Evolutionary conservation across 176 grass and related monocot genomes (phyloP).

Genomic region (maize (Zea mays)): DNA sequence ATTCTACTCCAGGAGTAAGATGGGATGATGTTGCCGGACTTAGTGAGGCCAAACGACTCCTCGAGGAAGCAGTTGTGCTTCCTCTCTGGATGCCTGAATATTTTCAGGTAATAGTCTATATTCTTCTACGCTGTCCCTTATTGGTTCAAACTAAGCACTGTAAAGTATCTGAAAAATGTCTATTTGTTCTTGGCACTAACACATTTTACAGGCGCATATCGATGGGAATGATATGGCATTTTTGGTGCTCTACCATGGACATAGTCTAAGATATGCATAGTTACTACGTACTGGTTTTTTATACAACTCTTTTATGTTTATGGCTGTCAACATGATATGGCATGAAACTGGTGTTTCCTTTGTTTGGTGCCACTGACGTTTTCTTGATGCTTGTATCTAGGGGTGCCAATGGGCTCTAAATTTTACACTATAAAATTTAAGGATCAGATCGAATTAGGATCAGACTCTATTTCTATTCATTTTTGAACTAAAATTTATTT

Average conservation of each 20-base stretch:
- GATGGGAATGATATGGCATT: conserved; percentile 13
- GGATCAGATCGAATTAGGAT: too few relatives aligned
- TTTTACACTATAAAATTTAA: too few relatives aligned
- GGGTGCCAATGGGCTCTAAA: too few relatives aligned
- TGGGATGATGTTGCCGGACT: conserved; percentile 97
- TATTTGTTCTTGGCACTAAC: conserved; percentile 6
- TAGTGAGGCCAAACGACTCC: conserved; percentile 83
- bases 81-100: conserved; percentile 88
- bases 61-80: conserved; percentile 87
- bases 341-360: conserved; percentile 20
- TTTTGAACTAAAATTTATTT: too few relatives aligned
- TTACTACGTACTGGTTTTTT: neutral
- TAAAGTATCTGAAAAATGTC: conserved; percentile 3
- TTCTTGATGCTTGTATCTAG: neutral
- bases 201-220: neutral
- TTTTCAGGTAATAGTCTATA: conserved; percentile 67
- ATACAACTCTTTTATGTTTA: neutral
- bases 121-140: too few relatives aligned
- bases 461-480: too few relatives aligned
- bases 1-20: conserved; percentile 88
- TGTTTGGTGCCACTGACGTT: conserved; percentile 24
- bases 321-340: neutral
- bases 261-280: conserved; percentile 3
- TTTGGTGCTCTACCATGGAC: neutral
- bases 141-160: neutral